A percentile compares a stretch with the other conserved stretches of the same genome.
These are phyloP conservation scores for Schizothecium vesticola DNA, from an alignment of 495 filamentous ascomycete species.

Conservation along the genomic window DNA sequence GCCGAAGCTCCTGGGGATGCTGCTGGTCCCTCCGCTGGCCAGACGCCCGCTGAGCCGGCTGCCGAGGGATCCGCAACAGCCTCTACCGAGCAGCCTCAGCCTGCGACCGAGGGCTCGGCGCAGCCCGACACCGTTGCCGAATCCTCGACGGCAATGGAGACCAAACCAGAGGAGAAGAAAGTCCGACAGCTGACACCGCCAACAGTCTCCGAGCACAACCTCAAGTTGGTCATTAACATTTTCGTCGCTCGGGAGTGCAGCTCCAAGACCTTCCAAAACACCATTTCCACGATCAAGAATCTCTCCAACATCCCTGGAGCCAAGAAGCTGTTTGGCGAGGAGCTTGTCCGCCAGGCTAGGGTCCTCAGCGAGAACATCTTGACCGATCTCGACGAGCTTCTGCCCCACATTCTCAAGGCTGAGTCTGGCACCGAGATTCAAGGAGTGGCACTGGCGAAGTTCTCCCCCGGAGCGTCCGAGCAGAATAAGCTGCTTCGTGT, in stretches of 20 bases:
- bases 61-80: conserved; percentile 12
- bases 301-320: conserved; percentile 88
- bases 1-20: conserved; percentile 12
- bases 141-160: conserved; percentile 44
- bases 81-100: conserved; percentile 22
- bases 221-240: conserved; percentile 90
- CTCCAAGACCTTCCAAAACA: conserved; percentile 94
- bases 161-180: conserved; percentile 62
- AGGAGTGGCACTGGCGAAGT: conserved; percentile 87
- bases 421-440: conserved; percentile 89
- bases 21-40: conserved; percentile 16
- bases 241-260: conserved; percentile 93
- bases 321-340: conserved; percentile 82
- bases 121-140: conserved; percentile 27
- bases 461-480: conserved; percentile 91
- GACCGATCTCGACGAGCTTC: conserved; percentile 76
- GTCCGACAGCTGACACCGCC: conserved; percentile 70
- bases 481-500: conserved; percentile 91
- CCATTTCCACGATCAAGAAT: conserved; percentile 95
- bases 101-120: conserved; percentile 24
- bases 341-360: conserved; percentile 82
- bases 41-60: conserved; percentile 22
- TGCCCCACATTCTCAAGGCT: conserved; percentile 80
- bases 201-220: conserved; percentile 80
- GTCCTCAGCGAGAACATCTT: conserved; percentile 77